A percentile compares a stretch with the other conserved stretches of the same genome.
These are phyloP conservation scores for Larix kaempferi DNA, from an alignment of 75 land plant genomes.

Conservation along the genomic window DNA sequence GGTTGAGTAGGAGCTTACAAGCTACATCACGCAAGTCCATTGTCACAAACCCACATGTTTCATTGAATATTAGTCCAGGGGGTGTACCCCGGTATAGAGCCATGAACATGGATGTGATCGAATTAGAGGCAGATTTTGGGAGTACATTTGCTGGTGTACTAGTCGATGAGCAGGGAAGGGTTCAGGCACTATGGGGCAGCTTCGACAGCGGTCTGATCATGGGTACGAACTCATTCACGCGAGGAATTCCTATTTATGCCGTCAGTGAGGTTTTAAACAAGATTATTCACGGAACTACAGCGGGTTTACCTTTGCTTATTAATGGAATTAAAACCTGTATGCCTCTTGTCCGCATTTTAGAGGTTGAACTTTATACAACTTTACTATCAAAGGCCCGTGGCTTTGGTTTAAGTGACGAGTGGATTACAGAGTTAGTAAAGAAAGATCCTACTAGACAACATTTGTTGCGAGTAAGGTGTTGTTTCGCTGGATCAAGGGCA, in stretches of 20 bases:
- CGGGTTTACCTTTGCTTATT: constrained; percentile 61
- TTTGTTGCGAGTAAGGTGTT: constrained; percentile 79
- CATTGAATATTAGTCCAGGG: no score
- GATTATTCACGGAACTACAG: constrained; percentile 56
- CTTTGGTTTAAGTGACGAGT: constrained; percentile 75
- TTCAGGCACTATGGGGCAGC: no score
- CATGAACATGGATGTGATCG: no score
- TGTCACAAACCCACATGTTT: constrained; percentile 79
- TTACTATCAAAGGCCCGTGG: constrained; percentile 81
- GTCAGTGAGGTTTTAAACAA: constrained; percentile 74
- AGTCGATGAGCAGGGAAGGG: no score
- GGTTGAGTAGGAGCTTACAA: constrained; percentile 79
- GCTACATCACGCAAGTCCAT: constrained; percentile 81
- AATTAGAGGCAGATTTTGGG: no score
- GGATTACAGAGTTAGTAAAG: constrained; percentile 81
- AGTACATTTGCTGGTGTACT: no score
- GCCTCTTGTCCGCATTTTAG: constrained; percentile 77
- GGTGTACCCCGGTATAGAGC: no score
- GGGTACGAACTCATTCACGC: no score
- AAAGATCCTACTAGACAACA: constrained; percentile 80
- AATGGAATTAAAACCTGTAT: constrained; percentile 68
- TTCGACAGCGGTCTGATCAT: no score
- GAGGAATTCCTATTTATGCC: constrained; percentile 79
- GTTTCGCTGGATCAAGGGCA: constrained; percentile 84
- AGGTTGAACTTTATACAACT: constrained; percentile 87